Evolutionary conservation across 139 green algal species (phyloP).

Genomic region (Diplosphaera chodatii): DNA sequence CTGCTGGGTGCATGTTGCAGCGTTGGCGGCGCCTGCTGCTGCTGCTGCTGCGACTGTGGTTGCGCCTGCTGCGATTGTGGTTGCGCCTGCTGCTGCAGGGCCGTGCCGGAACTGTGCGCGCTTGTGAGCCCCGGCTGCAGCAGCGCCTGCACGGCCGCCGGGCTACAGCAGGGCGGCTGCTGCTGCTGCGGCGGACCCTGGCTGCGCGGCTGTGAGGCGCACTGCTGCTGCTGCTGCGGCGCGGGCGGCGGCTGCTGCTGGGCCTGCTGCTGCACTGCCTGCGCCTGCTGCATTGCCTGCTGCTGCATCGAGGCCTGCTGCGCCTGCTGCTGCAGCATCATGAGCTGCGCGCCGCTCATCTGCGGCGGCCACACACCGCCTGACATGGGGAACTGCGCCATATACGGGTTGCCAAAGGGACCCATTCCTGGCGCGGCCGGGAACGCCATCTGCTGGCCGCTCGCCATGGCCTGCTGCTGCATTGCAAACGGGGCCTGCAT

Average conservation of each 20-base stretch:
- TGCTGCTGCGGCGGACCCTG: neutral
- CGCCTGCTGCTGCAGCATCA: neutral
- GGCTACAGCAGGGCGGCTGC: neutral
- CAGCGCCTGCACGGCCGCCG: neutral
- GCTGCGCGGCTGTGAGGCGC: too few relatives aligned
- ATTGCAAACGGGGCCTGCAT: neutral
- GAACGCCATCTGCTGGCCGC: neutral
- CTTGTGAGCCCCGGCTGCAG: neutral
- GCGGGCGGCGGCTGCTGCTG: neutral
- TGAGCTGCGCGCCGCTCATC: too few relatives aligned
- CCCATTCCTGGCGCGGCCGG: neutral
- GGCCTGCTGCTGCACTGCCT: neutral
- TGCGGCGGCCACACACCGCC: neutral
- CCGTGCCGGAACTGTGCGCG: neutral
- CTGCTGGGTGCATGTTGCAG: too few relatives aligned
- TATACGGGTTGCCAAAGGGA: neutral
- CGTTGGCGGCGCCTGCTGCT: too few relatives aligned
- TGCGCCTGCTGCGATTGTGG: too few relatives aligned
- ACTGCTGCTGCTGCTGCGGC: neutral
- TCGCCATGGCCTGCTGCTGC: neutral
- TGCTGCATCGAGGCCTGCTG: neutral
- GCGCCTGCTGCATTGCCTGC: too few relatives aligned
- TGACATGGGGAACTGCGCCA: neutral
- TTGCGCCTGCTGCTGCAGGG: neutral
- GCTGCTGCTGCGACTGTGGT: neutral